Evolutionary conservation across 2,329 filamentous ascomycete species (phyloP).

Genomic region (Scedosporium dehoogii): DNA sequence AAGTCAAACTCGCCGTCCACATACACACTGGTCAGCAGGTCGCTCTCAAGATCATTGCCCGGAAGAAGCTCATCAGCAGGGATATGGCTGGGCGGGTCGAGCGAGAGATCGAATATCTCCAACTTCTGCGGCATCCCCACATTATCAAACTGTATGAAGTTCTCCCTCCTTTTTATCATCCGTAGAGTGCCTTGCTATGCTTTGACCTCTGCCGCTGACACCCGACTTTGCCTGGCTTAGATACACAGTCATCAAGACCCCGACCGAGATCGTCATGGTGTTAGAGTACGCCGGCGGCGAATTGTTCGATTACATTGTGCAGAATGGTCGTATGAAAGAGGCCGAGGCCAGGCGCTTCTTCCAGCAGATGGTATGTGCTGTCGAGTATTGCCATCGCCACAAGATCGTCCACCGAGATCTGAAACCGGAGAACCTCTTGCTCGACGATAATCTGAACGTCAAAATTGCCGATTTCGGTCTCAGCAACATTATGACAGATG

Average conservation of each 20-base stretch:
- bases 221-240: constrained; percentile 29
- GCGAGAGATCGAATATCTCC: constrained; percentile 95
- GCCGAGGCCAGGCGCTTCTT: constrained; percentile 94
- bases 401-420: constrained; percentile 97
- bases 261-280: constrained; percentile 96
- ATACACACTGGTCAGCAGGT: constrained; percentile 89
- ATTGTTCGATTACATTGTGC: constrained; percentile 96
- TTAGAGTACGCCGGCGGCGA: constrained; percentile 95
- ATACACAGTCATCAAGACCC: constrained; percentile 93
- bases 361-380: constrained; percentile 96
- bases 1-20: constrained; percentile 94
- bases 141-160: constrained; percentile 90
- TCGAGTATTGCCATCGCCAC: constrained; percentile 97
- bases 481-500: constrained; percentile 99
- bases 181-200: background rate
- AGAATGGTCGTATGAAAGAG: constrained; percentile 85
- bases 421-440: constrained; percentile 91
- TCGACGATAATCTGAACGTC: constrained; percentile 93
- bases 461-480: constrained; percentile 99
- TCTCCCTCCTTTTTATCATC: background rate
- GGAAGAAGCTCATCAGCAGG: constrained; percentile 89
- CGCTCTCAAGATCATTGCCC: constrained; percentile 92
- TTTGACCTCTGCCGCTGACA: background rate
- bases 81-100: constrained; percentile 98
- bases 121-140: constrained; percentile 89